Conservation (phyloP, 768 basidiomycete genomes). For the Phaffia australis region DNA sequence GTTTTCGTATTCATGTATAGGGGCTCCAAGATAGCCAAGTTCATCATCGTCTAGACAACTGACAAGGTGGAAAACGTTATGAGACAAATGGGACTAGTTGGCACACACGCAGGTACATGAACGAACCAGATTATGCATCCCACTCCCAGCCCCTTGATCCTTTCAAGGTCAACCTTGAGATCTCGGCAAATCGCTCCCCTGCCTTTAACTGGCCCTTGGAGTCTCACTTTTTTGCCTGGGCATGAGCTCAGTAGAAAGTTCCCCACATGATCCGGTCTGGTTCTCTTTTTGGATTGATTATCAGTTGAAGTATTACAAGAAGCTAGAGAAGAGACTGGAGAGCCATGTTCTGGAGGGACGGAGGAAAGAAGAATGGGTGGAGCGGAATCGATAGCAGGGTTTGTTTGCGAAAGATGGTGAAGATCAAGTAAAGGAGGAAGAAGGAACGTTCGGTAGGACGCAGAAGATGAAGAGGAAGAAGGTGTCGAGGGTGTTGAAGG, state of each 20-base stretch:
- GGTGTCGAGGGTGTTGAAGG: constrained; percentile 14
- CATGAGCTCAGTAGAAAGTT: constrained; percentile 83
- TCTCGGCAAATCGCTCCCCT: constrained; percentile 74
- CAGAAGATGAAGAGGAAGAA: constrained; percentile 8
- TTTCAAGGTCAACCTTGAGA: constrained; percentile 58
- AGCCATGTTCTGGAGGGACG: neutral
- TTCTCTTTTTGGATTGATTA: neutral
- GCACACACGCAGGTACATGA: no score
- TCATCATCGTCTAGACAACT: constrained; percentile 81
- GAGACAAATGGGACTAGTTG: neutral
- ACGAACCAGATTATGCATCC: constrained; percentile 71
- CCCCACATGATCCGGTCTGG: constrained; percentile 46
- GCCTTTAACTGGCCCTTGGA: constrained; percentile 62
- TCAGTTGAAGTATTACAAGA: neutral
- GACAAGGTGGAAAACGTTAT: constrained; percentile 9
- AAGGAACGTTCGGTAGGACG: neutral
- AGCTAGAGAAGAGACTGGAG: neutral
- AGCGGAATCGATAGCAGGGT: constrained; percentile 24
- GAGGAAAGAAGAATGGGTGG: constrained; percentile 1
- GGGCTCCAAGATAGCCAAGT: constrained; percentile 70
- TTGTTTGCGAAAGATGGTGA: constrained; percentile 30
- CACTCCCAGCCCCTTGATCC: constrained; percentile 62
- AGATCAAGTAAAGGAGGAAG: constrained; percentile 26
- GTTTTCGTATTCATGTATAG: constrained; percentile 65
- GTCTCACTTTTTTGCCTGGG: constrained; percentile 75